Evolutionary conservation across 2,329 filamentous ascomycete species (phyloP), one percentile per base, ranked within the genome.

Genomic region (Blastomyces parvus): DNA sequence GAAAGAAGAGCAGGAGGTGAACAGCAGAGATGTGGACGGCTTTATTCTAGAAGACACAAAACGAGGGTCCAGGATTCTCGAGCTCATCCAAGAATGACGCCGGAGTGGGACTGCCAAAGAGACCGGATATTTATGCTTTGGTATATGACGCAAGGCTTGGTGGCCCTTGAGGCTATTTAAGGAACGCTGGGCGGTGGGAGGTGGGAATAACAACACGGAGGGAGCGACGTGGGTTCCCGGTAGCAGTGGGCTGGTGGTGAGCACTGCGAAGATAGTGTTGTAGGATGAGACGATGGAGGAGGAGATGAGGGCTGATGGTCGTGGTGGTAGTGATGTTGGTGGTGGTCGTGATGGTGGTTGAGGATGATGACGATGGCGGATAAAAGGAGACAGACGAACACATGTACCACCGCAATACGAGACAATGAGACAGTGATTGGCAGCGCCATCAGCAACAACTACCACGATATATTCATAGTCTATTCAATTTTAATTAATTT

Each of bases 1-100:
- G 66, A 11, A n/a, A 63, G 63, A 61, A 68, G 63, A 64, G 64
- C 61, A 67, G 33, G 8, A 36, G 5, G 9, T 36, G 65, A 65
- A 66, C 59, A 62, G 64, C 62, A 67, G 62, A 64, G 68, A 59
- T 55, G 19, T 2, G 19, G n/a, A 11, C 22, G 5, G 60, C 62
- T 63, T 67, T 65, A 38, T 22, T 25, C 14, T 11, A 58, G 6
- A 4, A 44, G 27, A 2, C 7, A 36, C 13, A 36, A 56, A 38
- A n/a, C 11, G 33, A 36, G 3, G 33, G 30, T 19, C 27, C 19
- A 11, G 19, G 53, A 36, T 57, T 40, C 22, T 57, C 30, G 30
- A 22, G 53, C 53, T n/a, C 53, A 57, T 52, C 48, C 48, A 52
- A 52, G 52, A 22, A 59, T 46, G 40, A 59, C 57, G 42, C 9